phyloP scores from a whole-genome alignment of 768 basidiomycete species.

The Russula olivacea region DNA sequence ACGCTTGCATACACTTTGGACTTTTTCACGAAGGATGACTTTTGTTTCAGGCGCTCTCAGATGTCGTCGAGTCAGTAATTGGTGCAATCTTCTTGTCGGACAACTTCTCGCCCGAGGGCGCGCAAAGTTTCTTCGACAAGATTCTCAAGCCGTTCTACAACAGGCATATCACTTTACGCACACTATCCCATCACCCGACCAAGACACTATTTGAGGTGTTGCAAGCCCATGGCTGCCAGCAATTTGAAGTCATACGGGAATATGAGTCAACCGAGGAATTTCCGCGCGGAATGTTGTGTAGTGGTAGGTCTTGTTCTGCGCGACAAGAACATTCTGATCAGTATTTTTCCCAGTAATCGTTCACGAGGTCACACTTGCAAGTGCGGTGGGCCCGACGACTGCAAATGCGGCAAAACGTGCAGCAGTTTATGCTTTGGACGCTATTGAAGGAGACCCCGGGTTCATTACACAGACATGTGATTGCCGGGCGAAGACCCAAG shows the following conservation, averaged over 20 bases:
- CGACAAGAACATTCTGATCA: constrained; percentile 6
- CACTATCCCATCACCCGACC: constrained; percentile 71
- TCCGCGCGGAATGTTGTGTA: constrained; percentile 39
- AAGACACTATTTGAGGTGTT: constrained; percentile 68
- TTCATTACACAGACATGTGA: constrained; percentile 63
- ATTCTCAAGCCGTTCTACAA: constrained; percentile 75
- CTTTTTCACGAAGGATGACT: background rate
- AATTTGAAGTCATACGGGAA: constrained; percentile 44
- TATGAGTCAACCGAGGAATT: constrained; percentile 38
- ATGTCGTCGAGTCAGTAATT: constrained; percentile 73
- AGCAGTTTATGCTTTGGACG: constrained; percentile 61
- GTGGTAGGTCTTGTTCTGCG: constrained; percentile 37
- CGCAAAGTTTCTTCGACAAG: constrained; percentile 58
- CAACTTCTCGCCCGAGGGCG: constrained; percentile 54
- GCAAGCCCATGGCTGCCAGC: constrained; percentile 65
- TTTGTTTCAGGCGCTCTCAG: constrained; percentile 56
- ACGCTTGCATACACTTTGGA: constrained; percentile 14
- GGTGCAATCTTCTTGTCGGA: constrained; percentile 79
- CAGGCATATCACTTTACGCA: constrained; percentile 64
- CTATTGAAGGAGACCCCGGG: constrained; percentile 55
- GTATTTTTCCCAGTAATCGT: constrained; percentile 47
- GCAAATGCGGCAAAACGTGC: constrained; percentile 54
- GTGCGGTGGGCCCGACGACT: constrained; percentile 45
- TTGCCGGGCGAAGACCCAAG: constrained; percentile 42
- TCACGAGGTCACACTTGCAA: constrained; percentile 59